Conservation (phyloP, 345 rosid species). For the Trapa incisa region DNA sequence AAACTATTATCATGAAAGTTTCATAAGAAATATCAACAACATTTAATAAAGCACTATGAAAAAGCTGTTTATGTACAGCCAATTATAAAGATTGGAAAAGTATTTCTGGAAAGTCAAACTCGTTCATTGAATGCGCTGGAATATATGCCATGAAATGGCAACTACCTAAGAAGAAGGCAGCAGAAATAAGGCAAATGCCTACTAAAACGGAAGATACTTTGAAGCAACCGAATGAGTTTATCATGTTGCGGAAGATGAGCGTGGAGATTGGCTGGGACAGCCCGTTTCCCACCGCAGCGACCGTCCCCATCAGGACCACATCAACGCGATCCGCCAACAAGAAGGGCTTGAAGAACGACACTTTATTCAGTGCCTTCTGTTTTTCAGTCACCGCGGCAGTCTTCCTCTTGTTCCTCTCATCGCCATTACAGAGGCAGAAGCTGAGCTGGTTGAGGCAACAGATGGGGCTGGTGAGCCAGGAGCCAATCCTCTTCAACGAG, state of each 20-base stretch:
- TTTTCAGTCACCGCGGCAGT: not conserved
- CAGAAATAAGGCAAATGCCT: not conserved
- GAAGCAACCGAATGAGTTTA: conserved; percentile 41
- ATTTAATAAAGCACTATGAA: too few species aligned
- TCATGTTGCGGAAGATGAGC: conserved; percentile 41
- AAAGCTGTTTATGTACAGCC: too few species aligned
- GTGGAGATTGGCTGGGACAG: conserved; percentile 43
- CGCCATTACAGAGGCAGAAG: not conserved
- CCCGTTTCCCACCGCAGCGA: conserved; percentile 35
- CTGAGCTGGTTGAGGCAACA: too few species aligned
- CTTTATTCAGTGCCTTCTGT: conserved; percentile 13
- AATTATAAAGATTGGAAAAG: too few species aligned
- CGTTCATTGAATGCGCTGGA: not conserved
- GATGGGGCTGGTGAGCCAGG: too few species aligned
- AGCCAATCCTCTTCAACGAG: too few species aligned
- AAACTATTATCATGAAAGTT: too few species aligned
- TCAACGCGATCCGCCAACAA: conserved; percentile 49
- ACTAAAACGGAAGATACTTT: too few species aligned
- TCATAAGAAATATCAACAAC: too few species aligned
- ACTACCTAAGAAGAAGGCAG: not conserved
- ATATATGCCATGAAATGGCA: not conserved
- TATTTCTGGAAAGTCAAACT: not conserved
- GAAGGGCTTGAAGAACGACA: conserved; percentile 50
- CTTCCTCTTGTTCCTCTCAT: not conserved
- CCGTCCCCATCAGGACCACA: conserved; percentile 30